phyloP scores from a whole-genome alignment of 306 rosid genomes.

The Mimosa bimucronata region DNA sequence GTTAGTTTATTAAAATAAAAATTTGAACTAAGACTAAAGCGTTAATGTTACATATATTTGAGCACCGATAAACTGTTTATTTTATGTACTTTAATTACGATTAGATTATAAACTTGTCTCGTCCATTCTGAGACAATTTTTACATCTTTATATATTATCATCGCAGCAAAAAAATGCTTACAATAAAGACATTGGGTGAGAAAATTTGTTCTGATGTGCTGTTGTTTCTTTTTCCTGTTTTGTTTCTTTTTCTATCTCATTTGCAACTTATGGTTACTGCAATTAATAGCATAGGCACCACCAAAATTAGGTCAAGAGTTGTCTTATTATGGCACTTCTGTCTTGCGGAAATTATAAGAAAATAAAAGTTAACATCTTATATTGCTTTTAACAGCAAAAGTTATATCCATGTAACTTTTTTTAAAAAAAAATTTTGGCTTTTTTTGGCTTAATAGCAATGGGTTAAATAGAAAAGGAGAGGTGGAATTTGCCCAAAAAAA shows the following conservation, averaged over 20 bases:
- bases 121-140: not conserved
- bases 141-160: not conserved
- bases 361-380: not conserved
- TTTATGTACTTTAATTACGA: not conserved
- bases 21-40: not conserved
- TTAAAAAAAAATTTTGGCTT: no score
- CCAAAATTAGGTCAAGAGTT: slow-evolving; percentile 30
- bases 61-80: not conserved
- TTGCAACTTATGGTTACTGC: slow-evolving; percentile 28
- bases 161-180: not conserved
- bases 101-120: not conserved
- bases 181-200: no score
- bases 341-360: slow-evolving; percentile 42
- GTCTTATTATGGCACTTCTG: slow-evolving; percentile 28
- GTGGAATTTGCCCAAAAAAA: not conserved
- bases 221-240: not conserved
- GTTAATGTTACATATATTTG: not conserved
- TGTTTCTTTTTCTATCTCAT: not conserved
- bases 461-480: not conserved
- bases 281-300: slow-evolving; percentile 23
- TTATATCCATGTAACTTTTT: not conserved
- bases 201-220: not conserved
- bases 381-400: not conserved
- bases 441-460: not conserved
- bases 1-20: not conserved